A percentile compares a stretch with the other conserved stretches of the same genome.
Evolutionary conservation across 441 rosid species (phyloP).

Genomic region (Pelargonium fulgidum): DNA sequence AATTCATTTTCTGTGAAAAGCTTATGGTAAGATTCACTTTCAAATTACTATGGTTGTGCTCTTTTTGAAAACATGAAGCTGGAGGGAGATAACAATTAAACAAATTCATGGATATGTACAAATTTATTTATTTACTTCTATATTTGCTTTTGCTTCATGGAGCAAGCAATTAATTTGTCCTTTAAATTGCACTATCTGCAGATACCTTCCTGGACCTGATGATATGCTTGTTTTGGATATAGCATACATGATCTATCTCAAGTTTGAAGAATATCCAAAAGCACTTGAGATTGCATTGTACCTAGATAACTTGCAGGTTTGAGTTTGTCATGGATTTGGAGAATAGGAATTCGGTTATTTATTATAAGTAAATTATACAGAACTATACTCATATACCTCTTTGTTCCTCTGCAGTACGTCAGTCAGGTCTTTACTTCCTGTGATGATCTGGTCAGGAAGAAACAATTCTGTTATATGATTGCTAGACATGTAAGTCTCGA

Average conservation of each 20-base stretch:
- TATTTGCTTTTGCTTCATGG: neutral
- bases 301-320: constrained; percentile 82
- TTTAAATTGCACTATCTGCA: constrained; percentile 33
- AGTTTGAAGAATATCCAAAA: constrained; percentile 65
- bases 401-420: neutral
- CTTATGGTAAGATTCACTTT: neutral
- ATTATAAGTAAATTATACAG: neutral
- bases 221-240: constrained; percentile 71
- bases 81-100: neutral
- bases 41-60: neutral
- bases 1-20: neutral
- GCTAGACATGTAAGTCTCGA: constrained; percentile 7
- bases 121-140: neutral
- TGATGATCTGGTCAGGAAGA: constrained; percentile 2
- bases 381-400: neutral
- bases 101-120: neutral
- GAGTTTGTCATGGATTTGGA: constrained; percentile 18
- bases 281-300: constrained; percentile 85
- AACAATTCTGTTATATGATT: constrained; percentile 7
- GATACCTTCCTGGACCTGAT: constrained; percentile 96
- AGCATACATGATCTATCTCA: constrained; percentile 74
- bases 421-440: constrained; percentile 9
- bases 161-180: constrained; percentile 5
- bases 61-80: neutral
- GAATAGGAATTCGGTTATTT: constrained; percentile 17